phyloP scores from a whole-genome alignment of 495 filamentous ascomycete genomes.

The Cairneyella variabilis region DNA sequence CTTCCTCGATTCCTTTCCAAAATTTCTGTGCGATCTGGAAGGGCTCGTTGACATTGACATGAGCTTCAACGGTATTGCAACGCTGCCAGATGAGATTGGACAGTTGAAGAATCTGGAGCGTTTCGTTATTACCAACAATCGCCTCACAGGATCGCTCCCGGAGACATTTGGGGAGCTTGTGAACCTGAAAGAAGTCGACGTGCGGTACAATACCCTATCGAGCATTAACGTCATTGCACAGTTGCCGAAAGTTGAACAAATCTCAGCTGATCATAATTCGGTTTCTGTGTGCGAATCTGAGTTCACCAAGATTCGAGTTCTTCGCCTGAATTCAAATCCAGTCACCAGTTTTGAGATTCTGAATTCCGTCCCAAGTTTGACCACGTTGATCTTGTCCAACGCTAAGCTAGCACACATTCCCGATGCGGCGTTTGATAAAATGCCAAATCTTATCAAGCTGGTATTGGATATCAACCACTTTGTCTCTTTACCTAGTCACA shows the following conservation, averaged over 20 bases:
- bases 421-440: constrained; percentile 81
- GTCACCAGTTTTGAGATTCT: constrained; percentile 87
- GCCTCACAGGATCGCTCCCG: constrained; percentile 68
- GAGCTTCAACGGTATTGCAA: constrained; percentile 88
- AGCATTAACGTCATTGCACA: constrained; percentile 80
- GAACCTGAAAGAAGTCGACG: constrained; percentile 86
- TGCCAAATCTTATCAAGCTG: constrained; percentile 80
- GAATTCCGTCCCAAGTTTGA: constrained; percentile 72
- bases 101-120: constrained; percentile 75
- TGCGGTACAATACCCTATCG: constrained; percentile 84
- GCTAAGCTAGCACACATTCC: constrained; percentile 81
- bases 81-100: constrained; percentile 72
- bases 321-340: constrained; percentile 88
- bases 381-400: constrained; percentile 79
- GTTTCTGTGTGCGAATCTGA: constrained; percentile 82
- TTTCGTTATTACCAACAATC: constrained; percentile 94
- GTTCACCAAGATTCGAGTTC: constrained; percentile 76
- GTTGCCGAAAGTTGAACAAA: constrained; percentile 79
- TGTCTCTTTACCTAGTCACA: constrained; percentile 75
- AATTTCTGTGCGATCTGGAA: constrained; percentile 75
- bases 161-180: constrained; percentile 62
- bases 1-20: constrained; percentile 76
- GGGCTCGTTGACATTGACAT: constrained; percentile 91
- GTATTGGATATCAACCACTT: constrained; percentile 95
- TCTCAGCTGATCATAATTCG: constrained; percentile 85